phyloP scores from a whole-genome alignment of 2,329 filamentous ascomycete genomes.

The Colletotrichum sp. region DNA sequence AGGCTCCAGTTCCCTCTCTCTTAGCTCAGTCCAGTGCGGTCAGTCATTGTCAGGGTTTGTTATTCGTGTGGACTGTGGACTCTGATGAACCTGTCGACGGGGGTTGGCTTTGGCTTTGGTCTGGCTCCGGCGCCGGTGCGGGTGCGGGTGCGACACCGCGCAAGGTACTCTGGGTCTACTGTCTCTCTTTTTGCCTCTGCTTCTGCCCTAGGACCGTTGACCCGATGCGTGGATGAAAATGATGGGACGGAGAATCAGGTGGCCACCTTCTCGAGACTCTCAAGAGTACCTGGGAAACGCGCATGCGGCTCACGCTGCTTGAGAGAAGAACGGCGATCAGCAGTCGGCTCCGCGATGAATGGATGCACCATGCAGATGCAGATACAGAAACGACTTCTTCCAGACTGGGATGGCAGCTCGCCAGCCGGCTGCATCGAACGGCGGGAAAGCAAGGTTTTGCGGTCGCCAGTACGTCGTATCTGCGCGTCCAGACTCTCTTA shows the following conservation, averaged over 20 bases:
- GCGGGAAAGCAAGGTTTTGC: neutral
- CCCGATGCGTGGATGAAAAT: neutral
- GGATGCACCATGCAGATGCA: neutral
- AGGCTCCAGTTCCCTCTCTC: neutral
- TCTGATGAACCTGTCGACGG: neutral
- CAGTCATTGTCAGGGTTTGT: neutral
- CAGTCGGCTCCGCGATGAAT: neutral
- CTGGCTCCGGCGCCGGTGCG: neutral
- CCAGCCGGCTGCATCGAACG: neutral
- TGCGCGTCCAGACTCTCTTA: neutral
- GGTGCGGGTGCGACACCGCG: neutral
- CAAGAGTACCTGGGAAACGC: neutral
- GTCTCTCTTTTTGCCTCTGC: neutral
- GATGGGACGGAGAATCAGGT: neutral
- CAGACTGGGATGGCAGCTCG: neutral
- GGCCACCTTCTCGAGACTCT: neutral
- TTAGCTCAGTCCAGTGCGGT: neutral
- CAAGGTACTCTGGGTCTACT: neutral
- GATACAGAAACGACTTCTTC: neutral
- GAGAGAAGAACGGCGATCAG: neutral
- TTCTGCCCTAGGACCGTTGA: neutral
- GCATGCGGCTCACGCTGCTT: neutral
- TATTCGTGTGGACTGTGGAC: neutral
- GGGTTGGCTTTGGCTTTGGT: constrained; percentile 2
- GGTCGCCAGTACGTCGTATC: neutral